phyloP scores from a whole-genome alignment of 2,329 filamentous ascomycete species.

The Fusarium sp. region DNA sequence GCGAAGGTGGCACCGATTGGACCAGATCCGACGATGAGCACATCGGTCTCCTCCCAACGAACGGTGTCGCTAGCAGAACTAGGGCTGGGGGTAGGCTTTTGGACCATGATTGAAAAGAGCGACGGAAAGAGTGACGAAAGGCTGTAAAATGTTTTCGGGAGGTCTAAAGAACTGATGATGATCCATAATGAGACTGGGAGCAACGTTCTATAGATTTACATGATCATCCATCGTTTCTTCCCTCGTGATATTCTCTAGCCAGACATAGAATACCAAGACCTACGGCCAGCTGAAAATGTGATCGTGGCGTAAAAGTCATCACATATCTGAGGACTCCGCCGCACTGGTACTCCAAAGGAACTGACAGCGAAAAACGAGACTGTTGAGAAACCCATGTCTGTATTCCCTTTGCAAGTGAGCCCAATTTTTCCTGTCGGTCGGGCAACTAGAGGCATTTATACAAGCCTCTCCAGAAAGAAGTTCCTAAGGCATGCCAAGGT shows the following conservation, averaged over 20 bases:
- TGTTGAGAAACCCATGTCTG: background rate
- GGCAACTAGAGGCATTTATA: background rate
- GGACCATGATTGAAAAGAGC: background rate
- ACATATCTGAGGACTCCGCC: background rate
- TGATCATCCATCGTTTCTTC: rapidly evolving
- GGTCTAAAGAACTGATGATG: rapidly evolving
- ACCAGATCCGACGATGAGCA: conserved; percentile 2
- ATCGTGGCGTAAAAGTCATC: background rate
- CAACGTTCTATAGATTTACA: background rate
- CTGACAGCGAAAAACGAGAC: background rate
- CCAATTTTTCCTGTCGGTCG: rapidly evolving
- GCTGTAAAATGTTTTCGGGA: rapidly evolving
- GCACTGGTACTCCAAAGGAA: rapidly evolving
- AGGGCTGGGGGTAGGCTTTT: background rate
- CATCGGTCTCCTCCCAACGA: background rate
- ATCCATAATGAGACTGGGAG: rapidly evolving
- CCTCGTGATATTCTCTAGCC: rapidly evolving
- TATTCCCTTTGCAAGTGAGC: background rate
- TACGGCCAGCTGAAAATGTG: background rate
- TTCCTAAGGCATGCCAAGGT: background rate
- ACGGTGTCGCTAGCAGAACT: background rate
- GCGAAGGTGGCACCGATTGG: conserved; percentile 9
- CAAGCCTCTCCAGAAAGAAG: rapidly evolving
- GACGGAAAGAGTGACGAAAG: background rate
- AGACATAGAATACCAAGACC: too few species aligned